phyloP scores from a whole-genome alignment of 2,329 filamentous ascomycete species.

The Pyrenophora seminiperda region DNA sequence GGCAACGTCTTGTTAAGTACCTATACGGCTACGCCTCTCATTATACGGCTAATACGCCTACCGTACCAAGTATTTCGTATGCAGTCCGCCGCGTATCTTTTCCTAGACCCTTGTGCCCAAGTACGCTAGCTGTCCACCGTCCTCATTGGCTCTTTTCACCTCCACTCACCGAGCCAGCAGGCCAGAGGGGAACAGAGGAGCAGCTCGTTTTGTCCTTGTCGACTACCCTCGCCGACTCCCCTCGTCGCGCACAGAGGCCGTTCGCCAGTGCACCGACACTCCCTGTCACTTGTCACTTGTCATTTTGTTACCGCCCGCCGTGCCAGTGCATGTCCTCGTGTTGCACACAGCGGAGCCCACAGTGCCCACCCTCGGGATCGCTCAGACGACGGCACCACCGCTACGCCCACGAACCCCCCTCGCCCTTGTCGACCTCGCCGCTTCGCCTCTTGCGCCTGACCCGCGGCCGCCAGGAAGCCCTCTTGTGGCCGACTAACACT shows the following conservation, averaged over 20 bases:
- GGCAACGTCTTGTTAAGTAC: neutral
- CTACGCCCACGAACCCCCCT: neutral
- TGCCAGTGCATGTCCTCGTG: neutral
- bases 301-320: slow-evolving; percentile 3
- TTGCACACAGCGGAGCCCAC: neutral
- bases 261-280: slow-evolving; percentile 12
- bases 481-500: slow-evolving; percentile 5
- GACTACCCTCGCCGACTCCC: slow-evolving; percentile 3
- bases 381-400: slow-evolving; percentile 9
- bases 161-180: slow-evolving; percentile 9
- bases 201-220: neutral
- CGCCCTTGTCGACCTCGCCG: neutral
- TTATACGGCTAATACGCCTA: too few relatives aligned
- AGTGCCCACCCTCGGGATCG: slow-evolving; percentile 1
- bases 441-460: neutral
- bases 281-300: neutral
- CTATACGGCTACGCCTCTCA: too few relatives aligned
- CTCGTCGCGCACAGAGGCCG: slow-evolving; percentile 15
- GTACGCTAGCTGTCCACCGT: neutral
- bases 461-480: slow-evolving; percentile 2
- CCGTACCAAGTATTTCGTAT: too few relatives aligned
- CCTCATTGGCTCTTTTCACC: slow-evolving; percentile 13
- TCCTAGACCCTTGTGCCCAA: slow-evolving; percentile 7
- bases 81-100: slow-evolving; percentile 13
- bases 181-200: slow-evolving; percentile 7